These are phyloP conservation scores for Arctium lappa DNA, from an alignment of 129 eudicot species.

Conservation along the genomic window DNA sequence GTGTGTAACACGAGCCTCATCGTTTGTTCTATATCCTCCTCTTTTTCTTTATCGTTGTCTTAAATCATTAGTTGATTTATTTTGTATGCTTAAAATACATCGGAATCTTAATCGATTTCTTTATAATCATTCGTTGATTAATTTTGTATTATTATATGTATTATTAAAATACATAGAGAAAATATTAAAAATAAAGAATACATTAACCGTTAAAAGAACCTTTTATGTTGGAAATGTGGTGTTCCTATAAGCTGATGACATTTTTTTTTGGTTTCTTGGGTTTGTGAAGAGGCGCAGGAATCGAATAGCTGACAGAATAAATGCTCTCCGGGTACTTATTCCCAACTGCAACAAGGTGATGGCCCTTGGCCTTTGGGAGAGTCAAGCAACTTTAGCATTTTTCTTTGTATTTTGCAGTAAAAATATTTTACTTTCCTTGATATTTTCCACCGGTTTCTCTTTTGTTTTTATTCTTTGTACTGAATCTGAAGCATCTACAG, in stretches of 20 bases:
- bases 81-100: too few species aligned
- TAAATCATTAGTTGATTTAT: too few species aligned
- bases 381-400: neutral
- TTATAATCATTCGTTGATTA: too few species aligned
- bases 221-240: neutral
- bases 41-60: too few species aligned
- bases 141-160: too few species aligned
- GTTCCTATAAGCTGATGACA: neutral
- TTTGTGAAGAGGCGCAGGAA: slow-evolving; percentile 25
- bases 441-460: too few species aligned
- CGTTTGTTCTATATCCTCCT: too few species aligned
- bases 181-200: neutral
- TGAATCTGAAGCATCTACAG: neutral
- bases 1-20: too few species aligned
- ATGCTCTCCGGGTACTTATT: slow-evolving; percentile 22
- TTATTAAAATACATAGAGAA: too few species aligned
- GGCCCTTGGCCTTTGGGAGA: neutral
- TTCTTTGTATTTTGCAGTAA: neutral
- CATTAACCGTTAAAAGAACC: neutral
- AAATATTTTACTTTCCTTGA: too few species aligned
- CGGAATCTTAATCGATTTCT: too few species aligned
- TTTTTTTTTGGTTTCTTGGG: neutral
- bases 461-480: neutral
- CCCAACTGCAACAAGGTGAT: slow-evolving; percentile 37
- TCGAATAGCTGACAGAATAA: slow-evolving; percentile 18